A percentile compares a stretch with the other conserved stretches of the same genome.
phyloP scores from a whole-genome alignment of 768 basidiomycete genomes.

The Cytidiella melzeri region DNA sequence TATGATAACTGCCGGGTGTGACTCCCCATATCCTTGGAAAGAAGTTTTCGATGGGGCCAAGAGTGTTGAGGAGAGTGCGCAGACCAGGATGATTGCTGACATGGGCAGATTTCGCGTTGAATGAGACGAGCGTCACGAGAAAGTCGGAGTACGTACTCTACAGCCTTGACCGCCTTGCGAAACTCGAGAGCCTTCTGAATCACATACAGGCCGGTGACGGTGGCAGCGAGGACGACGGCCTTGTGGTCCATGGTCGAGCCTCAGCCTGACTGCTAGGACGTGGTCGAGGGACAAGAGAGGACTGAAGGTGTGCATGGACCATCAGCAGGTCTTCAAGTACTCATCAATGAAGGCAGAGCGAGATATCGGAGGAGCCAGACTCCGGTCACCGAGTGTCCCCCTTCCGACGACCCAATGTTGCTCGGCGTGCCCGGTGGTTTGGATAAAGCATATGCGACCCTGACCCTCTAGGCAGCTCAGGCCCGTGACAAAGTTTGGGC shows the following conservation, averaged over 20 bases:
- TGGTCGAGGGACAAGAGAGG: background rate
- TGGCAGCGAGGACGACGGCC: conserved; percentile 4
- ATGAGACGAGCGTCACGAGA: background rate
- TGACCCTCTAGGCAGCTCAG: too few species aligned
- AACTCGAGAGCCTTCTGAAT: conserved; percentile 13
- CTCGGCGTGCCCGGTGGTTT: too few species aligned
- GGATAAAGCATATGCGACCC: too few species aligned
- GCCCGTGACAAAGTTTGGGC: too few species aligned
- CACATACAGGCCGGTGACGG: conserved; percentile 13
- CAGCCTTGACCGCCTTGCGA: conserved; percentile 14
- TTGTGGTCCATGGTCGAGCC: background rate
- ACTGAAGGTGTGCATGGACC: background rate
- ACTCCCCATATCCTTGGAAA: conserved; percentile 14
- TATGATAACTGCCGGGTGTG: conserved; percentile 14
- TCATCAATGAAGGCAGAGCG: background rate
- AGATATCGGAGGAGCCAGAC: background rate
- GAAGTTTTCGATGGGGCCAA: conserved; percentile 14
- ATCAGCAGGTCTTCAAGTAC: background rate
- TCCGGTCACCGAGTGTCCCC: background rate
- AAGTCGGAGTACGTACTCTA: conserved; percentile 13
- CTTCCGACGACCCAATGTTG: too few species aligned
- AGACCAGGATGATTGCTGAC: conserved; percentile 10
- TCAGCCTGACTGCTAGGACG: background rate
- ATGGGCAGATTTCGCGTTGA: background rate
- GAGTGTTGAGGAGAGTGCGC: conserved; percentile 8